Conservation (phyloP, 441 rosid species). For the California macrophylla region DNA sequence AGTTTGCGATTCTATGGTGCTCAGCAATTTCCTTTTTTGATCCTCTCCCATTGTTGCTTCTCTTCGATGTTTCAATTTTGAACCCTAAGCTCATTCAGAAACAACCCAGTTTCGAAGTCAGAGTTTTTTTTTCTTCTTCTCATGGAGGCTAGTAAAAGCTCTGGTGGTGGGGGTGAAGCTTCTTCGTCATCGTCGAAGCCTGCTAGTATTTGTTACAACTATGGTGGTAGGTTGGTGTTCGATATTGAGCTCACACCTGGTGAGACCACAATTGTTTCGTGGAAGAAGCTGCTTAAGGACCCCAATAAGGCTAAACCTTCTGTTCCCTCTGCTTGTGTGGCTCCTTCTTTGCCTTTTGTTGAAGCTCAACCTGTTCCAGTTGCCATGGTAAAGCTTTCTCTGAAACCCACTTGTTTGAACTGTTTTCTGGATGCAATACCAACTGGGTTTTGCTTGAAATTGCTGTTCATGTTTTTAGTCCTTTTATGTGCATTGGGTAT, state of each 20-base stretch:
- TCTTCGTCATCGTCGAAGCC: conserved; percentile 11
- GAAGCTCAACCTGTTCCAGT: conserved; percentile 5
- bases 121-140: background rate
- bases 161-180: background rate
- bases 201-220: background rate
- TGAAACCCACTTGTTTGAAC: background rate
- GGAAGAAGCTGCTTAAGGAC: conserved; percentile 32
- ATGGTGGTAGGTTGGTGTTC: conserved; percentile 26
- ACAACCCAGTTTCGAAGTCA: background rate
- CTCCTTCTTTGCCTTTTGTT: background rate
- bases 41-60: background rate
- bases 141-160: conserved; percentile 11
- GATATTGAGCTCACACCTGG: conserved; percentile 30
- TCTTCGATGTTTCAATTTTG: background rate
- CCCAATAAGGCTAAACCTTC: conserved; percentile 12
- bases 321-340: background rate
- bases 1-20: background rate
- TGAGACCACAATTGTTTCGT: conserved; percentile 36
- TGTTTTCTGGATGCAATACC: background rate
- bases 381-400: conserved; percentile 23
- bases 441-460: background rate
- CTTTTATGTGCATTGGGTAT: background rate
- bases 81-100: background rate
- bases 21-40: background rate
- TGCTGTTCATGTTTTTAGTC: background rate